Evolutionary conservation across 2,329 filamentous ascomycete genomes (phyloP).

Genomic region (Cercospora sesami): DNA sequence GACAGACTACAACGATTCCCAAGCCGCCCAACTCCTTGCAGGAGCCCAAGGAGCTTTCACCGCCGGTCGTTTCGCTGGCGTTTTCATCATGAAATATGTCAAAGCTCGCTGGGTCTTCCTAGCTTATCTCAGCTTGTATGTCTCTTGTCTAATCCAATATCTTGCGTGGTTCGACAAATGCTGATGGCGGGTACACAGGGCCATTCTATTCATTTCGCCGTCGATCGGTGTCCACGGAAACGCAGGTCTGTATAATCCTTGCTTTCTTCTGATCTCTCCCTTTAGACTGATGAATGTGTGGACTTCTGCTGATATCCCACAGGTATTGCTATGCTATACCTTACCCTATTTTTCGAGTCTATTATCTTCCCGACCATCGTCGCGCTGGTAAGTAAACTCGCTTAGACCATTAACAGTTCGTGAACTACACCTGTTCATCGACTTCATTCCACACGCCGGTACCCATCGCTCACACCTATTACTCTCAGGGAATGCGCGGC

Average conservation of each 20-base stretch:
- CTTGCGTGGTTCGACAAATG: not conserved
- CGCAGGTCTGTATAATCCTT: constrained; percentile 38
- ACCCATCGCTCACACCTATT: not conserved
- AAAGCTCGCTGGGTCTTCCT: constrained; percentile 71
- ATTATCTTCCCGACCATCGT: constrained; percentile 83
- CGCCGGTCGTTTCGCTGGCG: constrained; percentile 68
- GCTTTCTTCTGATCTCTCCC: not conserved
- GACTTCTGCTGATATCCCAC: constrained; percentile 48
- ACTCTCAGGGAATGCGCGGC: constrained; percentile 51
- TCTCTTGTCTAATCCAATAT: not conserved
- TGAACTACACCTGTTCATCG: not conserved
- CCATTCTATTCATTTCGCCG: constrained; percentile 59
- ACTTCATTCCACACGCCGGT: not conserved
- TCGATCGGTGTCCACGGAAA: constrained; percentile 53
- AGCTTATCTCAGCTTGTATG: constrained; percentile 58
- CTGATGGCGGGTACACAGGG: constrained; percentile 5
- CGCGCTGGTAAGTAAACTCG: constrained; percentile 59
- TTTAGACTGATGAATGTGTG: not conserved
- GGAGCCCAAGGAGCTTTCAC: constrained; percentile 74
- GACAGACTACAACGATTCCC: constrained; percentile 54
- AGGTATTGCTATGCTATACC: constrained; percentile 60
- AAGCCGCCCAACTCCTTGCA: constrained; percentile 68
- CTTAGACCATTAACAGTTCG: no score
- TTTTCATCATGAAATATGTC: constrained; percentile 64
- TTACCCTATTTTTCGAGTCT: constrained; percentile 75